Conservation (phyloP, 805 yeast species). For the Cyberlindnera maclurae region DNA sequence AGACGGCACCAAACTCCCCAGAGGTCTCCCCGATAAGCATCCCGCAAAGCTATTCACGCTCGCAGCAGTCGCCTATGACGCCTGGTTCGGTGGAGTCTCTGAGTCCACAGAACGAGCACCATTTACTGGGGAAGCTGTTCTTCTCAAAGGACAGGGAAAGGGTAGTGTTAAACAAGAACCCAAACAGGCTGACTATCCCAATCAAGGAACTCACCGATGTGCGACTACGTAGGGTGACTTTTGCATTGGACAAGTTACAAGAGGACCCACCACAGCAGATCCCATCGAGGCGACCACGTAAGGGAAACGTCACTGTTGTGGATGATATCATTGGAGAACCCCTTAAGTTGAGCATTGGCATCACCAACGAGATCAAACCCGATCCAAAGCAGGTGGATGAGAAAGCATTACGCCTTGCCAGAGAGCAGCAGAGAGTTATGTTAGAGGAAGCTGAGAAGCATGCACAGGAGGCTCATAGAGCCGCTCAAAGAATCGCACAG, state of each 20-base stretch:
- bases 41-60: constrained; percentile 4
- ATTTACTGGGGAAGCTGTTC: constrained; percentile 3
- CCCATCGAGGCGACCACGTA: constrained; percentile 76
- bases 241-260: constrained; percentile 65
- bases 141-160: constrained; percentile 20
- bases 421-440: constrained; percentile 50
- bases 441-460: constrained; percentile 59
- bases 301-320: constrained; percentile 70
- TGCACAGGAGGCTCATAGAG: constrained; percentile 67
- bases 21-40: constrained; percentile 14
- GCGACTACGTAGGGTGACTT: constrained; percentile 57
- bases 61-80: not conserved
- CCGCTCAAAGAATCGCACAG: constrained; percentile 62
- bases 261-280: constrained; percentile 92
- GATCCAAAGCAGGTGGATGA: constrained; percentile 20
- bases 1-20: constrained; percentile 15
- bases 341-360: constrained; percentile 61
- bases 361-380: constrained; percentile 38
- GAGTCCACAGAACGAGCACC: constrained; percentile 8
- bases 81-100: constrained; percentile 9
- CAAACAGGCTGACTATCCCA: constrained; percentile 30
- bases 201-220: constrained; percentile 24
- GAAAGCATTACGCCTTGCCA: constrained; percentile 45
- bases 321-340: constrained; percentile 57
- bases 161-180: constrained; percentile 39